Evolutionary conservation across 257 asterid genomes (phyloP).

Genomic region (Echites panduratus): DNA sequence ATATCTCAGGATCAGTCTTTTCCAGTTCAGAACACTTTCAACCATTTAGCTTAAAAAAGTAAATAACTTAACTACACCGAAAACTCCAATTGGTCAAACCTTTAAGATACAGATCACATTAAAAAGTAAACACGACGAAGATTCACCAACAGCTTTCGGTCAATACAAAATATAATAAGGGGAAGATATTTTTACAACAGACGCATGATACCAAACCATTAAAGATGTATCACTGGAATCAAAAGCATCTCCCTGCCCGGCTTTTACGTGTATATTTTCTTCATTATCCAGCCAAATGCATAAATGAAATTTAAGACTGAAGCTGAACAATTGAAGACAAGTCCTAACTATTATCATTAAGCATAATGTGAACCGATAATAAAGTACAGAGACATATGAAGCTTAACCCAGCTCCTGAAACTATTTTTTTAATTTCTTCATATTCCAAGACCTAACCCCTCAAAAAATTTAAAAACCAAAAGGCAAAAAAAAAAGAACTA

Average conservation of each 20-base stretch:
- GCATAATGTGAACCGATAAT: constrained; percentile 2
- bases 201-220: background rate
- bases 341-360: constrained; percentile 18
- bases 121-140: background rate
- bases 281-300: background rate
- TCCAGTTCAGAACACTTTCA: too few relatives aligned
- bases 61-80: too few relatives aligned
- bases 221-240: too few relatives aligned
- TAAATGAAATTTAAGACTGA: background rate
- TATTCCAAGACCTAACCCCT: background rate
- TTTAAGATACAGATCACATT: background rate
- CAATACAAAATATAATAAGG: background rate
- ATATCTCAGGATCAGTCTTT: too few relatives aligned
- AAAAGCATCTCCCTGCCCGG: too few relatives aligned
- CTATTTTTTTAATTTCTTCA: constrained; percentile 1
- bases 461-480: constrained; percentile 8
- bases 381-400: constrained; percentile 15
- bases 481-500: constrained; percentile 14
- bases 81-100: background rate
- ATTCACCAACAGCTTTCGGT: too few relatives aligned
- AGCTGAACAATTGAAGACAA: background rate
- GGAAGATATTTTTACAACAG: background rate
- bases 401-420: constrained; percentile 4
- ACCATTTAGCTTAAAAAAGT: too few relatives aligned
- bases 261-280: too few relatives aligned